A percentile compares a stretch with the other conserved stretches of the same genome.
These are phyloP conservation scores for Eragrostis tef DNA, from an alignment of 202 grass and related monocot genomes.

Conservation along the genomic window DNA sequence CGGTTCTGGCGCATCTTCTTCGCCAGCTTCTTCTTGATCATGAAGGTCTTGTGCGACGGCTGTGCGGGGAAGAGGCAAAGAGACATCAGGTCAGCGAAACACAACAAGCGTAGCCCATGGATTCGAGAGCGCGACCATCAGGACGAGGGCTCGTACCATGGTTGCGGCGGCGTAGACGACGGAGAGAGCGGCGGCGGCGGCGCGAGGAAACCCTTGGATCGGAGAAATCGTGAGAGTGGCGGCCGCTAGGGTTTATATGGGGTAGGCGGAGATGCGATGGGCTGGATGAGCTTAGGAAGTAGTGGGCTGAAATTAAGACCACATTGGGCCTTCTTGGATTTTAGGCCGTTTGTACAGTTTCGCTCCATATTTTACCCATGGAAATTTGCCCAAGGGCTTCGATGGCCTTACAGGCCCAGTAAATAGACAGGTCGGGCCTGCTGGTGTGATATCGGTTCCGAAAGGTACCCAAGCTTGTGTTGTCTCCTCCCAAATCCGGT, in stretches of 20 bases:
- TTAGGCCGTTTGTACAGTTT: not conserved
- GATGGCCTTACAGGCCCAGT: not conserved
- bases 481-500: not conserved
- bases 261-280: not conserved
- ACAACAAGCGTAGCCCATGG: not conserved
- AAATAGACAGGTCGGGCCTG: not conserved
- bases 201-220: constrained; percentile 58
- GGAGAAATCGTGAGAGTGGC: constrained; percentile 5
- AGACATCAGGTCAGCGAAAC: not conserved
- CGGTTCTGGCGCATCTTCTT: constrained; percentile 98
- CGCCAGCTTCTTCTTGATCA: constrained; percentile 94
- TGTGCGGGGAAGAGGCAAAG: constrained; percentile 17
- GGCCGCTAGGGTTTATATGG: constrained; percentile 31
- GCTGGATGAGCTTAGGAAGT: not conserved
- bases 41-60: constrained; percentile 99
- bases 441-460: not conserved
- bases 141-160: constrained; percentile 54
- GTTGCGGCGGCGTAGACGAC: not conserved
- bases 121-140: not conserved
- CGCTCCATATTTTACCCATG: too few relatives aligned
- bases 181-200: constrained; percentile 43
- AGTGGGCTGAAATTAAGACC: not conserved
- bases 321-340: not conserved
- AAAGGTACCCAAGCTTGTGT: not conserved
- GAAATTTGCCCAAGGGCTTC: too few relatives aligned